A percentile compares a stretch with the other conserved stretches of the same genome.
Conservation (phyloP, 768 basidiomycete genomes). For the Boletus patriciae region DNA sequence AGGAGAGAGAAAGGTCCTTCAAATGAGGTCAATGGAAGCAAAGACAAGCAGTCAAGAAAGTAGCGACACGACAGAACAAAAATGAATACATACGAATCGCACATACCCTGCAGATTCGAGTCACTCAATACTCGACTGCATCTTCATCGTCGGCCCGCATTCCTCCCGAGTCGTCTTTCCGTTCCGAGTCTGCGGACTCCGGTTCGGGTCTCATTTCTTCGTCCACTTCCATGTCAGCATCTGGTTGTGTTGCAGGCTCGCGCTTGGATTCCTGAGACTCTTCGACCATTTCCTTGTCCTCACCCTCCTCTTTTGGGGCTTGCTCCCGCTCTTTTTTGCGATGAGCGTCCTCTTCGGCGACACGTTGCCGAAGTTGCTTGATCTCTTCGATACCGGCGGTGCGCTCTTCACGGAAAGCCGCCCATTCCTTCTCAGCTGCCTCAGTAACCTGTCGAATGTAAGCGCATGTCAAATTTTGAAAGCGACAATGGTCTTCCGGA, state of each 20-base stretch:
- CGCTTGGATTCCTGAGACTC: conserved; percentile 19
- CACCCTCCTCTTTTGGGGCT: conserved; percentile 32
- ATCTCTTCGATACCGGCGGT: conserved; percentile 60
- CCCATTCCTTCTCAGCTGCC: conserved; percentile 70
- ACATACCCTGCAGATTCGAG: conserved; percentile 28
- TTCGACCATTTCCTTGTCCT: conserved; percentile 38
- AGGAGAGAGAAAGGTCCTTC: background rate
- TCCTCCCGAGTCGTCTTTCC: conserved; percentile 52
- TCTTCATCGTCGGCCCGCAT: conserved; percentile 76
- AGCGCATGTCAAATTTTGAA: background rate
- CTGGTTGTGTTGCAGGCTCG: conserved; percentile 22
- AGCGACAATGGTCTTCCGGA: background rate
- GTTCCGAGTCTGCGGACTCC: conserved; percentile 42
- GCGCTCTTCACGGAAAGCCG: conserved; percentile 61
- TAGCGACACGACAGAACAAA: conserved; percentile 6
- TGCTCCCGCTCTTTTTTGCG: conserved; percentile 43
- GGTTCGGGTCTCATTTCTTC: conserved; percentile 35
- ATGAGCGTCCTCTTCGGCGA: conserved; percentile 62
- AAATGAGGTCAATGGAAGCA: conserved; percentile 10
- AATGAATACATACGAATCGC: conserved; percentile 26
- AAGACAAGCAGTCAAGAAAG: conserved; percentile 21
- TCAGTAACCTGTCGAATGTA: conserved; percentile 49
- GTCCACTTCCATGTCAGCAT: conserved; percentile 37
- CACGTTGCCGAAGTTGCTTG: conserved; percentile 56
- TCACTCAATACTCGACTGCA: conserved; percentile 69